Conservation (phyloP, 2,329 filamentous ascomycete species). For the Ceratocystis harringtonii region DNA sequence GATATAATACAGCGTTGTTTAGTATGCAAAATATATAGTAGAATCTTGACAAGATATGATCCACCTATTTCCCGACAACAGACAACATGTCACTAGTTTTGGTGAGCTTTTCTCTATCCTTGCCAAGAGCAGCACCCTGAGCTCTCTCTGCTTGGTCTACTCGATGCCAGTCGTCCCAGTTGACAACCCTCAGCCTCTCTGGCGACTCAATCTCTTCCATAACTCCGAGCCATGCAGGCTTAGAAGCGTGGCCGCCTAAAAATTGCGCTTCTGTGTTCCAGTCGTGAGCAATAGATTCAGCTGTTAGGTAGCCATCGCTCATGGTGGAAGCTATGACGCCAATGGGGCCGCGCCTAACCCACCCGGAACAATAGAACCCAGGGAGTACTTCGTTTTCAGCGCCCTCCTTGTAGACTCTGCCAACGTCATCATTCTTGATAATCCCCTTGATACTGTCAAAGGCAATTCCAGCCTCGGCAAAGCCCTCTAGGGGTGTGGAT, state of each 20-base stretch:
- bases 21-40: background rate
- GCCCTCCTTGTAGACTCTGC: constrained; percentile 41
- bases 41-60: background rate
- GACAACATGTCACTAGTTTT: constrained; percentile 42
- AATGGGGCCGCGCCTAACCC: constrained; percentile 89
- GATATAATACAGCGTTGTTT: background rate
- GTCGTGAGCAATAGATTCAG: constrained; percentile 68
- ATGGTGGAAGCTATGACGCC: constrained; percentile 94
- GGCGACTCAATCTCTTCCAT: constrained; percentile 32
- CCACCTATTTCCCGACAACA: constrained; percentile 21
- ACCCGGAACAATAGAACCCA: constrained; percentile 83
- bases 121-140: constrained; percentile 51
- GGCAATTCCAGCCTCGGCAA: constrained; percentile 55
- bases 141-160: constrained; percentile 69
- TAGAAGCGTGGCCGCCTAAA: constrained; percentile 20
- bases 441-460: constrained; percentile 64
- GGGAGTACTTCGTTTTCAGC: constrained; percentile 30
- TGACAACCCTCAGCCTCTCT: constrained; percentile 35
- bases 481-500: constrained; percentile 59
- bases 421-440: constrained; percentile 67
- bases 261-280: constrained; percentile 40
- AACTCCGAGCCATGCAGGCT: constrained; percentile 62
- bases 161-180: constrained; percentile 69
- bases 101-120: constrained; percentile 60
- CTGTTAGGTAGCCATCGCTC: constrained; percentile 83